A percentile compares a stretch with the other conserved stretches of the same genome.
phyloP scores from a whole-genome alignment of 208 protist genomes.

The Trichomonas gallinae region DNA sequence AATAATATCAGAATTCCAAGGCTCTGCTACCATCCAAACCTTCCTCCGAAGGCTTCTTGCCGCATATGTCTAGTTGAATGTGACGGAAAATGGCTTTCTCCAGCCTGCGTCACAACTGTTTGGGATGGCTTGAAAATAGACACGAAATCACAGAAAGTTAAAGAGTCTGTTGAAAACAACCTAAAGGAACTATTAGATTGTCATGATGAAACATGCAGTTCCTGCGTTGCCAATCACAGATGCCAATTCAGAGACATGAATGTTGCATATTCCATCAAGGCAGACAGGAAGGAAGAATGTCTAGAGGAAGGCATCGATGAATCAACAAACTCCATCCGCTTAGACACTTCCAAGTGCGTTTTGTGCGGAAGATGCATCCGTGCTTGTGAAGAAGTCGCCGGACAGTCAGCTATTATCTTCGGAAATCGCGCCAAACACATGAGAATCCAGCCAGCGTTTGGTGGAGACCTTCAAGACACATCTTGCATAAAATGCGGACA shows the following conservation, averaged over 20 bases:
- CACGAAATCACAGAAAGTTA: not conserved
- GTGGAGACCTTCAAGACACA: constrained; percentile 8
- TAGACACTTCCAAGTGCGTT: constrained; percentile 37
- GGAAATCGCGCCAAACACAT: not conserved
- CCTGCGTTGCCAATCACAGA: not conserved
- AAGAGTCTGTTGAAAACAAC: not conserved
- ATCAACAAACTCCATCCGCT: not conserved
- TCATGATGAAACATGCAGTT: not conserved
- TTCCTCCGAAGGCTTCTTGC: not conserved
- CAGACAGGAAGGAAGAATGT: no score
- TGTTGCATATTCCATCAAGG: not conserved
- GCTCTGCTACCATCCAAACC: not conserved
- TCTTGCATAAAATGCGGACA: constrained; percentile 48
- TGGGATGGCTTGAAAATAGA: not conserved
- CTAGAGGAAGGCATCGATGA: no score
- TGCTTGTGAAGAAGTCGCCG: constrained; percentile 25
- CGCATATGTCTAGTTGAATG: not conserved
- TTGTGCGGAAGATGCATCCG: constrained; percentile 32
- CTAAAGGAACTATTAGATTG: not conserved
- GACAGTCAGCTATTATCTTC: not conserved
- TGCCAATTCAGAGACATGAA: not conserved
- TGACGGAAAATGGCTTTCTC: not conserved
- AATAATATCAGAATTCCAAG: not conserved
- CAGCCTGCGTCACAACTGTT: not conserved
- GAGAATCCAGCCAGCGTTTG: not conserved